phyloP scores from a whole-genome alignment of 2,329 filamentous ascomycete genomes.

The Aspergillus novofumigatus region DNA sequence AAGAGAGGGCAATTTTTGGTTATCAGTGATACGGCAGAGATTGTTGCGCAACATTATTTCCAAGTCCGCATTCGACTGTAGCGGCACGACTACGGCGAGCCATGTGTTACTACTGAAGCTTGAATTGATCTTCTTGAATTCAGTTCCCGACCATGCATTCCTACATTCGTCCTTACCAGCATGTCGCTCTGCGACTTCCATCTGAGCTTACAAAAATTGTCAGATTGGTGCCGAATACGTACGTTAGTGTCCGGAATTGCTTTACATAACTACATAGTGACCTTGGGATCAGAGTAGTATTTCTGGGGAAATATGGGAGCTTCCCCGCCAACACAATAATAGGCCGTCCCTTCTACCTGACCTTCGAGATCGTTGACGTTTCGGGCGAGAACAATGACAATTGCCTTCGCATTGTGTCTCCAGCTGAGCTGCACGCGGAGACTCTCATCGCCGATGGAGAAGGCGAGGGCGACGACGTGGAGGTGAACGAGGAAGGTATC shows the following conservation, averaged over 20 bases:
- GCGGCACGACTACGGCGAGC: background rate
- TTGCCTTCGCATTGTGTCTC: conserved; percentile 68
- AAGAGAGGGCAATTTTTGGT: background rate
- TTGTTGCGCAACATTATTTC: background rate
- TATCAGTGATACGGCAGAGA: background rate
- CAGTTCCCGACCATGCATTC: conserved; percentile 31
- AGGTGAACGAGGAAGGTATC: conserved; percentile 35
- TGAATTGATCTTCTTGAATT: background rate
- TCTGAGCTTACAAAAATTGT: conserved; percentile 56
- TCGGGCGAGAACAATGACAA: conserved; percentile 60
- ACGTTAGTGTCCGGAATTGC: conserved; percentile 37
- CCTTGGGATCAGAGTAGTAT: conserved; percentile 62
- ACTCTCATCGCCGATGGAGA: conserved; percentile 53
- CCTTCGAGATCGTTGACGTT: conserved; percentile 80
- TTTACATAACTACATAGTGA: conserved; percentile 1
- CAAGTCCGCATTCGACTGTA: background rate
- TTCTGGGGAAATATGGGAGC: conserved; percentile 85
- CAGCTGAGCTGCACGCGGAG: conserved; percentile 79
- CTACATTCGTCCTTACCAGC: conserved; percentile 34
- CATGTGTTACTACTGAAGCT: background rate
- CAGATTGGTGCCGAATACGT: conserved; percentile 61
- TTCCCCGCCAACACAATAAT: conserved; percentile 88
- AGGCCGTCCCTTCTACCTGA: conserved; percentile 85
- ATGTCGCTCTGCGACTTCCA: conserved; percentile 40
- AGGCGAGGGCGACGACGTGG: conserved; percentile 33